These are phyloP conservation scores for Starmerella asiatica DNA, from an alignment of 805 yeast species.

Conservation along the genomic window DNA sequence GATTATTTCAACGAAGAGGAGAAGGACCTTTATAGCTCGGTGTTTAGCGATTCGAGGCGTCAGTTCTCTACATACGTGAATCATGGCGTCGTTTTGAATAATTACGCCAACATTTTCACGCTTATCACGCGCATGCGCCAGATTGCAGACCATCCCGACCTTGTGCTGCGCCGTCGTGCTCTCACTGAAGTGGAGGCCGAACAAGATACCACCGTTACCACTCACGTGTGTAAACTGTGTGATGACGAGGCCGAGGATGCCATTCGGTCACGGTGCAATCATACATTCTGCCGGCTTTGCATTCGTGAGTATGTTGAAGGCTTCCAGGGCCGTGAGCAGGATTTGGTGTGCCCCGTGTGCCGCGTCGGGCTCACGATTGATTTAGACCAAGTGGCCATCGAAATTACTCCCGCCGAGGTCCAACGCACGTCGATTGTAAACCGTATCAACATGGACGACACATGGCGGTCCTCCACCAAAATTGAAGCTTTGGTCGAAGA, in stretches of 20 bases:
- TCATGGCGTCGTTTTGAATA: conserved; percentile 90
- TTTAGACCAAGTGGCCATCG: conserved; percentile 66
- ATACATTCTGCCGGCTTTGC: conserved; percentile 84
- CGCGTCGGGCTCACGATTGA: conserved; percentile 89
- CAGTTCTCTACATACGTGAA: conserved; percentile 86
- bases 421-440: conserved; percentile 64
- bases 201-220: conserved; percentile 15
- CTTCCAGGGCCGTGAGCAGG: conserved; percentile 40
- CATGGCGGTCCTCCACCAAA: conserved; percentile 92
- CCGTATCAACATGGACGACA: conserved; percentile 64
- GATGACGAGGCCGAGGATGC: conserved; percentile 99
- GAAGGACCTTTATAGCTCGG: conserved; percentile 75
- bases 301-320: conserved; percentile 80
- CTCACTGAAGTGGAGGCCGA: conserved; percentile 23
- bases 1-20: conserved; percentile 91
- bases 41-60: conserved; percentile 75
- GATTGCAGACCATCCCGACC: conserved; percentile 94
- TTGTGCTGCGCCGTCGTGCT: conserved; percentile 65
- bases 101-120: conserved; percentile 93
- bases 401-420: conserved; percentile 36
- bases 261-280: conserved; percentile 86
- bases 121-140: conserved; percentile 95
- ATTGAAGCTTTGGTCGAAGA: conserved; percentile 95
- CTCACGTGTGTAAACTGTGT: conserved; percentile 78
- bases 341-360: conserved; percentile 86